Percentiles rank a stretch among this genome's conserved stretches.
phyloP scores from a whole-genome alignment of 2,329 filamentous ascomycete genomes.

The Fusarium sp. region DNA sequence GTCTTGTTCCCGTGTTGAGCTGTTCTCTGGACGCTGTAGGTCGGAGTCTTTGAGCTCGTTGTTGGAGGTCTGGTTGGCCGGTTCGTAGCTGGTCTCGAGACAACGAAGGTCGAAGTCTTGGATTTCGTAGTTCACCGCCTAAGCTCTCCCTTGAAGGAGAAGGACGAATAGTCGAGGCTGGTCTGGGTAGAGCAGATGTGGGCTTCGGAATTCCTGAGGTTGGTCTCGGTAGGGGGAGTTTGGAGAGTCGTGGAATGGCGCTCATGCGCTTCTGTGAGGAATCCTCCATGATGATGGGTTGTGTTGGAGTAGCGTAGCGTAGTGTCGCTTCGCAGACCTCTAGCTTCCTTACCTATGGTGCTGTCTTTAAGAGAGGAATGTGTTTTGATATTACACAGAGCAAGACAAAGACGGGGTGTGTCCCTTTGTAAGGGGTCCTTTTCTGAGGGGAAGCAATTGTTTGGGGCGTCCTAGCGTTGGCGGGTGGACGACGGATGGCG shows the following conservation, averaged over 20 bases:
- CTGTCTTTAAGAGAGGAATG: slow-evolving; percentile 33
- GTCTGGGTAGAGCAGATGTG: slow-evolving; percentile 43
- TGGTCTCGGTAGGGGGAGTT: slow-evolving; percentile 56
- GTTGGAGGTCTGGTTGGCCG: slow-evolving; percentile 44
- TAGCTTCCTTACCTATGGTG: neutral
- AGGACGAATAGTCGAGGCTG: slow-evolving; percentile 50
- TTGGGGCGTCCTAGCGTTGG: slow-evolving; percentile 48
- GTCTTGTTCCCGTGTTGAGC: slow-evolving; percentile 50
- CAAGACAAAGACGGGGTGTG: slow-evolving; percentile 10
- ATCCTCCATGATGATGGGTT: slow-evolving; percentile 51
- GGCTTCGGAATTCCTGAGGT: slow-evolving; percentile 54
- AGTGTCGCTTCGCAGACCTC: slow-evolving; percentile 3
- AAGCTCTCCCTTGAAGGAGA: slow-evolving; percentile 51
- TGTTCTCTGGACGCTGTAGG: slow-evolving; percentile 59
- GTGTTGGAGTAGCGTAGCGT: slow-evolving; percentile 1
- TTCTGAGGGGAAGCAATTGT: slow-evolving; percentile 7
- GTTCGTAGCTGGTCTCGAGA: slow-evolving; percentile 59
- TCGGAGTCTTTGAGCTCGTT: slow-evolving; percentile 60
- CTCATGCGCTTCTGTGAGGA: slow-evolving; percentile 56
- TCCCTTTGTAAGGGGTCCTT: slow-evolving; percentile 34
- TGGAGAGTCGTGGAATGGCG: slow-evolving; percentile 57
- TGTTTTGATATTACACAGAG: slow-evolving; percentile 5
- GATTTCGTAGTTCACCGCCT: slow-evolving; percentile 55
- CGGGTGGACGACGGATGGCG: slow-evolving; percentile 48
- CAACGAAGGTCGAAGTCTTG: slow-evolving; percentile 59